Evolutionary conservation across 371 early-diverging fungal genomes (phyloP).

Genomic region (Umbelopsis sp.): DNA sequence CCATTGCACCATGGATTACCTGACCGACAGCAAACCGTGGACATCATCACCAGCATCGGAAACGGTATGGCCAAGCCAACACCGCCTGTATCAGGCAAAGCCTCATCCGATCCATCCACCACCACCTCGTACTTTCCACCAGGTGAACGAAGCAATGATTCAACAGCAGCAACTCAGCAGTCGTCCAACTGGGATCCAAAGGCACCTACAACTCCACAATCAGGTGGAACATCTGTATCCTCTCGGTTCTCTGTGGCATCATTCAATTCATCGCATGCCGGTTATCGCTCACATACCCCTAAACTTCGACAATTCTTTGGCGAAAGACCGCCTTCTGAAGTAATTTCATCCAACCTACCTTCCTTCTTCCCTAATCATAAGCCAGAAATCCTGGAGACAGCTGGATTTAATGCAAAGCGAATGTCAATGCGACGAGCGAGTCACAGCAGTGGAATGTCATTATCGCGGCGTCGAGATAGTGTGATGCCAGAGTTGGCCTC

Average conservation of each 20-base stretch:
- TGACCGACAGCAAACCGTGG: conserved; percentile 33
- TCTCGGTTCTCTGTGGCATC: conserved; percentile 10
- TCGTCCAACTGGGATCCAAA: neutral
- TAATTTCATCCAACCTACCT: conserved; percentile 84
- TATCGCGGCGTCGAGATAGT: conserved; percentile 44
- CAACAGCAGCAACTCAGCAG: neutral
- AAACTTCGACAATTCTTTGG: conserved; percentile 72
- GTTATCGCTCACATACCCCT: conserved; percentile 25
- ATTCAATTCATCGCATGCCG: conserved; percentile 9
- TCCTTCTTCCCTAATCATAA: conserved; percentile 85
- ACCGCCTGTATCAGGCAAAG: neutral
- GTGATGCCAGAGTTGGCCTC: conserved; percentile 54
- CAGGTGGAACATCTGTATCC: neutral
- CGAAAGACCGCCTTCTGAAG: conserved; percentile 91
- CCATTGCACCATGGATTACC: conserved; percentile 16
- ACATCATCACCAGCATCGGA: conserved; percentile 31
- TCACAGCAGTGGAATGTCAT: conserved; percentile 25
- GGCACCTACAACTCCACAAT: neutral
- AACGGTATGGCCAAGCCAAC: conserved; percentile 11
- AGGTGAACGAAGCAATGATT: neutral
- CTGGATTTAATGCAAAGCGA: conserved; percentile 53
- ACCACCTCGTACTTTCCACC: neutral
- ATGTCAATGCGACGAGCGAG: conserved; percentile 47
- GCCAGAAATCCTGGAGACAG: conserved; percentile 51
- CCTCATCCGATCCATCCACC: neutral